Conservation (phyloP, 768 basidiomycete species). For the Hericium alpestre region DNA sequence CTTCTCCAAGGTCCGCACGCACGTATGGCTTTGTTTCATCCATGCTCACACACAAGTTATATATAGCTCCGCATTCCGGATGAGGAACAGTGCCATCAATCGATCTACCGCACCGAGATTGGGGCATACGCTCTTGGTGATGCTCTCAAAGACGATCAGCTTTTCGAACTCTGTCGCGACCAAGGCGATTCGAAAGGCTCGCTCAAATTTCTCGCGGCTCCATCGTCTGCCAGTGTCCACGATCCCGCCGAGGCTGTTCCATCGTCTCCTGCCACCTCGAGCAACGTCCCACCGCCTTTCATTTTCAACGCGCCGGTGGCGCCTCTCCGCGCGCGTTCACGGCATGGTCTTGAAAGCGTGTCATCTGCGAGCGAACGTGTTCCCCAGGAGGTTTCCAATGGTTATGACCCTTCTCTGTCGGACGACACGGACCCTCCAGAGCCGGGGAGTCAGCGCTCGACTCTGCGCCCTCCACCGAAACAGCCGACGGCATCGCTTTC, state of each 20-base stretch:
- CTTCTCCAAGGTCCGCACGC: slow-evolving; percentile 54
- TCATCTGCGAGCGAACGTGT: slow-evolving; percentile 60
- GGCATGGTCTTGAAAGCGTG: slow-evolving; percentile 57
- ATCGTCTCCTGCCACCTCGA: slow-evolving; percentile 27
- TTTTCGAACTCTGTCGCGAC: slow-evolving; percentile 63
- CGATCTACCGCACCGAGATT: slow-evolving; percentile 84
- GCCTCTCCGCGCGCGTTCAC: slow-evolving; percentile 43
- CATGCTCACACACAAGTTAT: slow-evolving; percentile 4
- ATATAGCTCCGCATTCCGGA: slow-evolving; percentile 67
- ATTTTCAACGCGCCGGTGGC: slow-evolving; percentile 25
- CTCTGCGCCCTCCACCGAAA: slow-evolving; percentile 31
- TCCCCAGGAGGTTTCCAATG: slow-evolving; percentile 39
- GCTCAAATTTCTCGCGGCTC: slow-evolving; percentile 77
- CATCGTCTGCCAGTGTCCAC: slow-evolving; percentile 49
- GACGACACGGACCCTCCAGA: slow-evolving; percentile 54
- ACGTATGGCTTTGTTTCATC: slow-evolving; percentile 1
- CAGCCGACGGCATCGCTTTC: slow-evolving; percentile 27
- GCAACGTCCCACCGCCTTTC: slow-evolving; percentile 39
- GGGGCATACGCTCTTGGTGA: slow-evolving; percentile 67
- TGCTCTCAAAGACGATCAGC: slow-evolving; percentile 56
- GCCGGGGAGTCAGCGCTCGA: slow-evolving; percentile 32
- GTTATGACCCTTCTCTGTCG: slow-evolving; percentile 56
- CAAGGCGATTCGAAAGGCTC: slow-evolving; percentile 69
- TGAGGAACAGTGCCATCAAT: slow-evolving; percentile 68
- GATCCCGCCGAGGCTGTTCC: slow-evolving; percentile 32